Percentiles rank a stretch among this genome's conserved stretches.
These are phyloP conservation scores for Piper longum DNA, from an alignment of 164 flowering plant species.

Conservation along the genomic window DNA sequence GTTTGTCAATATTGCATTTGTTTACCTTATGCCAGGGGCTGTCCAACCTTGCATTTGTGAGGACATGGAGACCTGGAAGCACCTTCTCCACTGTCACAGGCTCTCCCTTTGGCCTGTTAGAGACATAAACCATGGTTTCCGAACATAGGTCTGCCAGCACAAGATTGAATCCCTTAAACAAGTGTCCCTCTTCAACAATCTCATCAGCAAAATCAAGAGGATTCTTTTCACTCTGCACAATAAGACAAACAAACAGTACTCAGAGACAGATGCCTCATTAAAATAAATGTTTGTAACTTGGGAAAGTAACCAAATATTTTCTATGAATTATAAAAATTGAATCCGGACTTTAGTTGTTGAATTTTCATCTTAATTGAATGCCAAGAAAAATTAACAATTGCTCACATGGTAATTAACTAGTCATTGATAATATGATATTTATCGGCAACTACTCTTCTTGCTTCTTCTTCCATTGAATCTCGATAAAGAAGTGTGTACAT, in stretches of 20 bases:
- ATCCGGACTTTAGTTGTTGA: not conserved
- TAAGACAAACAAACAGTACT: not conserved
- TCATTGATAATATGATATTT: no score
- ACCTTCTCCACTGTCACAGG: slow-evolving; percentile 25
- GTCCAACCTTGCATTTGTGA: slow-evolving; percentile 44
- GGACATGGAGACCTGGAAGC: slow-evolving; percentile 50
- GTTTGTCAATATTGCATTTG: not conserved
- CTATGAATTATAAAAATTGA: no score
- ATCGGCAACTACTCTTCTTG: no score
- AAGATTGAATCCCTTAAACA: slow-evolving; percentile 54
- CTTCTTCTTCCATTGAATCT: no score
- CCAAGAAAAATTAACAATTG: no score
- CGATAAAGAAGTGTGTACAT: no score
- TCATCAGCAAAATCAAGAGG: slow-evolving; percentile 41
- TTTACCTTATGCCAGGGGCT: slow-evolving; percentile 52
- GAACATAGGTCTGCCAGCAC: slow-evolving; percentile 34
- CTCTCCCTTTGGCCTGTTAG: slow-evolving; percentile 42
- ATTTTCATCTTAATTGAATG: no score
- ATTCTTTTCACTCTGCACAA: slow-evolving; percentile 31
- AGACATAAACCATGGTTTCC: slow-evolving; percentile 39
- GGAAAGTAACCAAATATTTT: not conserved
- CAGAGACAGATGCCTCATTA: not conserved
- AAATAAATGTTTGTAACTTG: not conserved
- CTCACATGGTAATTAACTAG: no score
- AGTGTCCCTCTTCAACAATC: slow-evolving; percentile 28